Base-by-base conservation (phyloP, 345 rosid genomes). In the Citrus inodora region DNA sequence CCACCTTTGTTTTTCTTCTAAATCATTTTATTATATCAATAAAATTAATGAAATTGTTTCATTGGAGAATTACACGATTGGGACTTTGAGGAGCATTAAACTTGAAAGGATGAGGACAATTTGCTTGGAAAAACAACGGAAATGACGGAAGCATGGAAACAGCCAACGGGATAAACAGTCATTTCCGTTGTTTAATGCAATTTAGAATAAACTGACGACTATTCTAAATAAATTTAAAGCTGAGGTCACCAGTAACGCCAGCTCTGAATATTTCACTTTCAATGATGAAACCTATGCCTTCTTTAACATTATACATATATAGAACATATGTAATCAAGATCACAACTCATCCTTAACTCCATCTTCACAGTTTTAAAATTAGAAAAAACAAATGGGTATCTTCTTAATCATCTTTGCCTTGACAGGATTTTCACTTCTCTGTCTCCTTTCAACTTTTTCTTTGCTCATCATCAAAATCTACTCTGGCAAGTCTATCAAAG, bases 401-500 rank as follows among this genome's bases (percentile, higher is more conserved):
- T 27, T 87, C 76, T 63, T 42, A 5, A 59, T 59, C 74, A 71
- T 87, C 71, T 55, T 79, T 78, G 32, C 73, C 61, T 17, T 80
- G 30, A 9, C 76, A 40, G 83, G 79, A 59, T 4, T 82, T 6
- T 70, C 78, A 13, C 66, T 83, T 21, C 63, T 86, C 37, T 21
- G 77, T 35, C 67, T 87, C 75, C 10, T 82, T 8, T 11, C 62
- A 16, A 69, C 71, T 62, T 46, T 82, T 24, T 70, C 77, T 48
- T 66, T 79, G 32, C 78, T 88, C 3, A 40, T 78, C 1, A 10
- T 88, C 70, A 87, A 73, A 74, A 79, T 74, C 85, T 85, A 74
- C 69, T 37, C 79, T 2, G 88, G 92, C 7, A 94, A 91, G 83
- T 91, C 92, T 7, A 79, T 88, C 79, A 64, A 66, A 35, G 64